Conservation (phyloP, 192 early-diverging fungal genomes). For the Linnemannia hyalina region DNA sequence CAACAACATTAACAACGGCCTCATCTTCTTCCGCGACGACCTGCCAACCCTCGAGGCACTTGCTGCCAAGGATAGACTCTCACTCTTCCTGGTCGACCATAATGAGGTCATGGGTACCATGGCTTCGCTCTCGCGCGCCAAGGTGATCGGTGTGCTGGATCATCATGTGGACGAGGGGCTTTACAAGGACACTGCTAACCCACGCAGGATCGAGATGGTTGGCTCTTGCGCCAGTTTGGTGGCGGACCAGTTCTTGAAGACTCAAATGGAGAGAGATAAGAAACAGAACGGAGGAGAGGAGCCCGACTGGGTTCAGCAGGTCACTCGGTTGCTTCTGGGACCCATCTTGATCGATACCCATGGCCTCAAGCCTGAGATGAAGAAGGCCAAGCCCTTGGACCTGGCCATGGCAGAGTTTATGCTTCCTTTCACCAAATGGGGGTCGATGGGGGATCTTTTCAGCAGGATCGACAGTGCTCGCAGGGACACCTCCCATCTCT, state of each 20-base stretch:
- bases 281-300: not conserved
- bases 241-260: constrained; percentile 52
- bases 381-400: constrained; percentile 63
- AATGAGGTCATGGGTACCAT: constrained; percentile 67
- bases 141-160: constrained; percentile 74
- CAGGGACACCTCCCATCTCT: constrained; percentile 60
- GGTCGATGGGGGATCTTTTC: constrained; percentile 37
- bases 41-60: constrained; percentile 23
- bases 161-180: constrained; percentile 77
- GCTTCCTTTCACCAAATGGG: constrained; percentile 52
- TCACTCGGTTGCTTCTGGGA: constrained; percentile 65
- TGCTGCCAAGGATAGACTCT: constrained; percentile 19
- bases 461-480: constrained; percentile 68
- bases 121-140: constrained; percentile 11
- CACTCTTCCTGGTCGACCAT: constrained; percentile 75
- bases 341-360: constrained; percentile 81
- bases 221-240: constrained; percentile 74
- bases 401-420: constrained; percentile 56
- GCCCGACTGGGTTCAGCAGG: constrained; percentile 28
- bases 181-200: constrained; percentile 54
- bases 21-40: constrained; percentile 65
- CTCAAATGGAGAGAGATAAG: constrained; percentile 13
- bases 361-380: constrained; percentile 60
- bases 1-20: constrained; percentile 35
- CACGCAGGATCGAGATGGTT: constrained; percentile 67